phyloP scores from a whole-genome alignment of 768 basidiomycete species.

The Suillus discolor region DNA sequence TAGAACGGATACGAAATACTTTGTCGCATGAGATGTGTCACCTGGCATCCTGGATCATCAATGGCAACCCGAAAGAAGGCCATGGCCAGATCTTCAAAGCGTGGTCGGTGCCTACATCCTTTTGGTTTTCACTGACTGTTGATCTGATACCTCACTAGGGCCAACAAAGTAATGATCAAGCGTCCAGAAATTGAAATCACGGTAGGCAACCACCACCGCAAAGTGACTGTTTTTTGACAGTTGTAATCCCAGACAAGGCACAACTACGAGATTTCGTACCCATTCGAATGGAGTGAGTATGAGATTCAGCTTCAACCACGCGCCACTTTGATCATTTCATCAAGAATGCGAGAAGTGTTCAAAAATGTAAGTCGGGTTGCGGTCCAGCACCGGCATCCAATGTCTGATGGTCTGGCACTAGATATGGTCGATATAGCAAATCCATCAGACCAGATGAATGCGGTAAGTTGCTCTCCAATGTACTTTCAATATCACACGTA shows the following conservation, averaged over 20 bases:
- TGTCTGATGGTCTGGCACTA: constrained; percentile 27
- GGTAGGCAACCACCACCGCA: constrained; percentile 22
- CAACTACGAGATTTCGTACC: constrained; percentile 74
- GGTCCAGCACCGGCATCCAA: not conserved
- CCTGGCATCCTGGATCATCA: constrained; percentile 83
- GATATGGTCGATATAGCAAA: constrained; percentile 76
- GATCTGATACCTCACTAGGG: constrained; percentile 43
- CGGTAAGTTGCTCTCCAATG: constrained; percentile 42
- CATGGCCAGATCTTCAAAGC: constrained; percentile 74
- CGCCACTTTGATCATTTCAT: constrained; percentile 6
- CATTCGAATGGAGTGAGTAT: constrained; percentile 71
- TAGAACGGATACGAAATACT: constrained; percentile 82
- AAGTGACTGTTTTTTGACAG: constrained; percentile 6
- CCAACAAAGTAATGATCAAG: constrained; percentile 64
- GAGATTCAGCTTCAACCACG: constrained; percentile 7
- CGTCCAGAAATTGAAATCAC: constrained; percentile 74
- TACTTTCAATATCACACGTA: not conserved
- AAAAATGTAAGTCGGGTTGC: constrained; percentile 50
- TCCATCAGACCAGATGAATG: constrained; percentile 69
- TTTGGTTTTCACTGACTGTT: not conserved
- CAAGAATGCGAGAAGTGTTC: constrained; percentile 65
- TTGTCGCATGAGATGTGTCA: constrained; percentile 94
- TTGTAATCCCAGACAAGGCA: constrained; percentile 56
- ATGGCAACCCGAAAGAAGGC: constrained; percentile 65
- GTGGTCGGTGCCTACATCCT: constrained; percentile 50